Base-by-base conservation (phyloP, 176 grass and related monocot species). In the Lolium multiflorum region DNA sequence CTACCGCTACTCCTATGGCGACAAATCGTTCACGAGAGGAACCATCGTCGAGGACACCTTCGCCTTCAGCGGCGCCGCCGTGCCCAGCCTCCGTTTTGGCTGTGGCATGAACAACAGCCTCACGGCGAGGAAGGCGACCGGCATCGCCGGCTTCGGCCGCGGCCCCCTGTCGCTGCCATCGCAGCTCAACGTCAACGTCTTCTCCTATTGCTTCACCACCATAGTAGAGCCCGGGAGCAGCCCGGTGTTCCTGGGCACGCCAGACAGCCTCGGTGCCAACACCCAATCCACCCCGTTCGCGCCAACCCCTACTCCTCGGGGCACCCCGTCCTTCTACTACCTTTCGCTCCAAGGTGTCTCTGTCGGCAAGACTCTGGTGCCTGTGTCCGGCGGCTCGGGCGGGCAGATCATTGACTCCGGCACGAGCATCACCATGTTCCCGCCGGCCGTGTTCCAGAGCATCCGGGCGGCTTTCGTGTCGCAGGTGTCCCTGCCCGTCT, bases 171-270 rank as follows among this genome's bases (percentile, higher is more conserved):
- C 90, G 1, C 51, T 95, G 38, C 79, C 89, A 25, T 90, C 90
- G 9, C 90, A 92, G 68, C 90, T 95, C 18, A 89, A 84, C 35
- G 77, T 88, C 10, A 28, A 47, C 22, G 86, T 78, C 46, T 92
- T 95, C 75, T 95, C 90, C 0, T 74, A 95, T 52, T 92, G 93
- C 87, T 89, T 95, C 79, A 95, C 88, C 25, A 57, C 90, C 6
- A 57, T 90, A 3, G 26, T 71, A 16, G 67, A 57, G 21, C 70
- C 72, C 3, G 87, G 90, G 56, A 84, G 20, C 49, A 95, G 93
- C 83, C 54, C 88, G 3, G 84, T 92, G 41, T 83, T 95, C 18
- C 61, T 95, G 15, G 88, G 90, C 59, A 61, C 82, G 13, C 65
- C 60, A 7, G 82, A 81, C 7, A 86, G 89, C 31, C 78, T 90